These are phyloP conservation scores for Mucor irregularis DNA, from an alignment of 371 early-diverging fungal genomes.

Conservation along the genomic window DNA sequence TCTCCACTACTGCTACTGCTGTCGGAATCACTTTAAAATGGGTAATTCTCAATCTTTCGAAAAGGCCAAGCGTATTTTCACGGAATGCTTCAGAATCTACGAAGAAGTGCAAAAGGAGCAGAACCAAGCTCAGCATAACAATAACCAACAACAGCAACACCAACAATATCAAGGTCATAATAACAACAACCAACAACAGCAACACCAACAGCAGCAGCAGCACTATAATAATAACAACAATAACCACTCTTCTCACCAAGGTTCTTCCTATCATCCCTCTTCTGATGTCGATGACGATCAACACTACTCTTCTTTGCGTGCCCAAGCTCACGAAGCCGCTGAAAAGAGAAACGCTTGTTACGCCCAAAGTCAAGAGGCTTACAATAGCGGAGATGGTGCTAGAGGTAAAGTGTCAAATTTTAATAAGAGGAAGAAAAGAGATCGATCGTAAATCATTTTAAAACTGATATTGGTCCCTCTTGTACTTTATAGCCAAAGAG, in stretches of 20 bases:
- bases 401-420: constrained; percentile 23
- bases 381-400: constrained; percentile 40
- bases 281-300: constrained; percentile 34
- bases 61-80: constrained; percentile 17
- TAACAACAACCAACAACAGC: constrained; percentile 1
- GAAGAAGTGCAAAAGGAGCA: constrained; percentile 25
- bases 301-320: constrained; percentile 35
- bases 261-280: constrained; percentile 8
- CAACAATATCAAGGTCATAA: constrained; percentile 8
- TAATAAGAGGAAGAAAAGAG: background rate
- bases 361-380: constrained; percentile 46
- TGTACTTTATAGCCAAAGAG: constrained; percentile 42
- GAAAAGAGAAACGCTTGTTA: constrained; percentile 44
- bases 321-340: constrained; percentile 47
- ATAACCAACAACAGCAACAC: constrained; percentile 14
- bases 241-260: background rate
- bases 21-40: too few species aligned
- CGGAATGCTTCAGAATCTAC: constrained; percentile 31
- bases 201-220: constrained; percentile 9
- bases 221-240: constrained; percentile 6
- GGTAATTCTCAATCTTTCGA: constrained; percentile 46
- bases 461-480: too few species aligned
- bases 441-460: too few species aligned
- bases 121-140: constrained; percentile 19
- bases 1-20: too few species aligned